A percentile compares a stretch with the other conserved stretches of the same genome.
These are phyloP conservation scores for Colletotrichum cuscutae DNA, from an alignment of 2,329 filamentous ascomycete species.

Conservation along the genomic window DNA sequence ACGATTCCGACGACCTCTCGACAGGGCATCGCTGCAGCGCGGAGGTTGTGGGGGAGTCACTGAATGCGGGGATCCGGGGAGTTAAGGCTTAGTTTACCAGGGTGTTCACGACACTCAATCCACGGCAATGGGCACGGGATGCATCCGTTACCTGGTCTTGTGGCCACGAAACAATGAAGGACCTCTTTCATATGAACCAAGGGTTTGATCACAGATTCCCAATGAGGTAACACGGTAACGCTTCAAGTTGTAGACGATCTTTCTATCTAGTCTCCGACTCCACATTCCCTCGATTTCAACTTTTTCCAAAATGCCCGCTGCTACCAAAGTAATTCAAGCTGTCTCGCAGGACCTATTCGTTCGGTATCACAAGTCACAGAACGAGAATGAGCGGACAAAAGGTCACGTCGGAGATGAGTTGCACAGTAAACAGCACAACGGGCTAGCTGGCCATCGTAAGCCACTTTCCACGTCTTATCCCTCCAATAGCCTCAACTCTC, in stretches of 20 bases:
- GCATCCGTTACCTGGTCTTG: too few relatives aligned
- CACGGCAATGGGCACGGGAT: not conserved
- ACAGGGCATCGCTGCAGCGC: not conserved
- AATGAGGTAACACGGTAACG: not conserved
- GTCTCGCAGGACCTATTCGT: not conserved
- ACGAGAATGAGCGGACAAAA: too few relatives aligned
- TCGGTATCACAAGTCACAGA: not conserved
- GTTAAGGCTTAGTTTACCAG: not conserved
- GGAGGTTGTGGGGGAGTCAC: not conserved
- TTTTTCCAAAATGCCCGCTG: not conserved
- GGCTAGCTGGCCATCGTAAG: not conserved
- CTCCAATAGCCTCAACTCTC: constrained; percentile 30
- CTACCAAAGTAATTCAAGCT: not conserved
- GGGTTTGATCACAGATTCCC: not conserved
- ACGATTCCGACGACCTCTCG: not conserved
- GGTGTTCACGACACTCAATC: not conserved
- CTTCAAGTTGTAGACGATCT: not conserved
- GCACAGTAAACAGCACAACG: not conserved
- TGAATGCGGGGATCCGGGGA: not conserved
- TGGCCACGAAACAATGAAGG: not conserved
- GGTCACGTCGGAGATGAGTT: not conserved
- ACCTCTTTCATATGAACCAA: not conserved
- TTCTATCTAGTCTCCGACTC: too few relatives aligned
- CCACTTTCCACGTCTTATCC: constrained; percentile 17
- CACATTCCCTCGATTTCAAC: not conserved